These are phyloP conservation scores for Physaria fendleri DNA, from an alignment of 345 rosid species.

Conservation along the genomic window DNA sequence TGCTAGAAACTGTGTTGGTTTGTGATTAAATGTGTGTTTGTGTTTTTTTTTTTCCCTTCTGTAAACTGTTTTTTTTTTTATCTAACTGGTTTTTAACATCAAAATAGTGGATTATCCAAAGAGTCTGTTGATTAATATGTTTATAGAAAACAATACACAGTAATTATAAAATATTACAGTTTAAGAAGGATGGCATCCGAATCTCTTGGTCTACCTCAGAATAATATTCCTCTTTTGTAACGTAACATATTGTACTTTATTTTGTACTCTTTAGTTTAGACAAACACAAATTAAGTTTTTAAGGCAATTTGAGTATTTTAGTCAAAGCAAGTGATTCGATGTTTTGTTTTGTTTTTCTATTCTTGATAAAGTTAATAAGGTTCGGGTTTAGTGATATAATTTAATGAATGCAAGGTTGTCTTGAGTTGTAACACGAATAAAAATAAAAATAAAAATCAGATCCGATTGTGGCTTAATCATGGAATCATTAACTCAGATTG, in stretches of 20 bases:
- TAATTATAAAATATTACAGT: not conserved
- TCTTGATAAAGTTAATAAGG: not conserved
- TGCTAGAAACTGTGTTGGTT: conserved; percentile 68
- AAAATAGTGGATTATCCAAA: not conserved
- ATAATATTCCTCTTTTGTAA: not conserved
- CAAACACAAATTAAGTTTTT: not conserved
- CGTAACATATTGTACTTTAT: conserved; percentile 3
- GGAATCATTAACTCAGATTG: conserved; percentile 4
- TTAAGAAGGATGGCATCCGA: conserved; percentile 6
- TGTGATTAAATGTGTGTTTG: conserved; percentile 31
- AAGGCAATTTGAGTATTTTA: not conserved
- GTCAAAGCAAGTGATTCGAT: conserved; percentile 4
- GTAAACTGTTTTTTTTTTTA: too few relatives aligned
- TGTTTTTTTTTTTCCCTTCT: not conserved
- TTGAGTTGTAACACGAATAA: conserved; percentile 20
- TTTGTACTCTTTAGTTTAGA: not conserved
- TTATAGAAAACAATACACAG: not conserved
- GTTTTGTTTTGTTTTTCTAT: too few relatives aligned
- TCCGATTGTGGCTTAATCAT: not conserved
- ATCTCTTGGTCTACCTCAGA: conserved; percentile 15
- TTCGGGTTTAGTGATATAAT: not conserved
- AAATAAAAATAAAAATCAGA: too few relatives aligned
- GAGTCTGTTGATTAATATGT: not conserved
- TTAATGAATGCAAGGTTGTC: conserved; percentile 25
- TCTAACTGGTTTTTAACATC: too few relatives aligned